These are phyloP conservation scores for Diaporthe humulicola DNA, from an alignment of 2,329 filamentous ascomycete species.

Conservation along the genomic window DNA sequence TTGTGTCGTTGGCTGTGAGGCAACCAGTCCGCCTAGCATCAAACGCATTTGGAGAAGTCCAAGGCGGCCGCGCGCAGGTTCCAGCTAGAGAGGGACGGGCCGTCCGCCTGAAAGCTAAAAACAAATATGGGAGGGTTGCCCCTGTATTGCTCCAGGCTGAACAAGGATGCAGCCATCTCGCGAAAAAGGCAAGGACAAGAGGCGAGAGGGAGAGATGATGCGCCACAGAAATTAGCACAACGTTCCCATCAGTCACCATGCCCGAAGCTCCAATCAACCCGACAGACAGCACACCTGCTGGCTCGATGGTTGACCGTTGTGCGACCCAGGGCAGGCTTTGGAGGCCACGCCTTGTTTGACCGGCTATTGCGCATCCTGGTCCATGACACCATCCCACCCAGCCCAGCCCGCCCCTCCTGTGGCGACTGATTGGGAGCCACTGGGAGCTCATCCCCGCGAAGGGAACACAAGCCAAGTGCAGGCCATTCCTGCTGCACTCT, in stretches of 20 bases:
- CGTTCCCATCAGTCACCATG: neutral
- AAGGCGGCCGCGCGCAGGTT: slow-evolving; percentile 13
- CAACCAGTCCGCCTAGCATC: neutral
- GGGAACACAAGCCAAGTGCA: neutral
- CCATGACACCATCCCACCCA: neutral
- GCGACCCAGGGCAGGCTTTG: slow-evolving; percentile 9
- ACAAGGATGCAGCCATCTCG: slow-evolving; percentile 12
- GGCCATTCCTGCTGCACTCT: neutral
- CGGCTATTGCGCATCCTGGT: slow-evolving; percentile 4
- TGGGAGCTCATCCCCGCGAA: neutral
- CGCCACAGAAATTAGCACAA: slow-evolving; percentile 10
- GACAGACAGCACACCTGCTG: slow-evolving; percentile 1
- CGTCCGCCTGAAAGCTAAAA: slow-evolving; percentile 27
- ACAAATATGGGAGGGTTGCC: slow-evolving; percentile 25
- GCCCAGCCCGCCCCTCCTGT: neutral
- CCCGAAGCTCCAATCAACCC: slow-evolving; percentile 17
- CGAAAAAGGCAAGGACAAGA: neutral
- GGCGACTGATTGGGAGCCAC: slow-evolving; percentile 5
- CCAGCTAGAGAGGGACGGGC: slow-evolving; percentile 24
- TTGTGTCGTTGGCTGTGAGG: neutral
- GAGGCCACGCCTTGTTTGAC: neutral
- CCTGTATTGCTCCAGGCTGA: slow-evolving; percentile 7
- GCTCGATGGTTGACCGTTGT: neutral
- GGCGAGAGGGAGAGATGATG: neutral
- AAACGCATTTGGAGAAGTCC: neutral